phyloP scores from a whole-genome alignment of 2,329 filamentous ascomycete genomes.

The Helotiales sp. region DNA sequence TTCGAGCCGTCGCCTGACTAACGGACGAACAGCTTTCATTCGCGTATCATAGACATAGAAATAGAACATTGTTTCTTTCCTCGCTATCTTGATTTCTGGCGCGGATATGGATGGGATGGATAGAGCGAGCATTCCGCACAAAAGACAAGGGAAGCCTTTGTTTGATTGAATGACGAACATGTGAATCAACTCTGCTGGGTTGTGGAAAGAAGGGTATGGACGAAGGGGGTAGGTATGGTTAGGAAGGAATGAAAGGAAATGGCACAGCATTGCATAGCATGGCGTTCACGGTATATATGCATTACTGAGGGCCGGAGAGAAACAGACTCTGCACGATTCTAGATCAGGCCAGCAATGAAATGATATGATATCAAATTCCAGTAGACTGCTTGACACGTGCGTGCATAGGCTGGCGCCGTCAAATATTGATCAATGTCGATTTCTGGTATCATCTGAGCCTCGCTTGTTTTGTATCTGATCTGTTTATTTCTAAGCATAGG shows the following conservation, averaged over 20 bases:
- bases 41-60: conserved; percentile 37
- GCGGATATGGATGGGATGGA: not conserved
- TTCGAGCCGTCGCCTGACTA: conserved; percentile 1
- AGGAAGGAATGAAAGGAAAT: no score
- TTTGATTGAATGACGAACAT: conserved; percentile 9
- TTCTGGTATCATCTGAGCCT: no score
- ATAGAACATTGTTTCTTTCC: no score
- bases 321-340: not conserved
- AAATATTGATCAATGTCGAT: no score
- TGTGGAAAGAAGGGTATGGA: no score
- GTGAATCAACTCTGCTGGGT: no score
- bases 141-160: not conserved
- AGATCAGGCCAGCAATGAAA: not conserved
- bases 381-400: no score
- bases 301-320: not conserved
- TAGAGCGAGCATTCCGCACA: not conserved
- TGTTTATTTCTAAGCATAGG: not conserved
- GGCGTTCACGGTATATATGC: not conserved
- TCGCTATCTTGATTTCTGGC: no score
- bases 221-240: no score
- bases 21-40: conserved; percentile 38
- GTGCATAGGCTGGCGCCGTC: no score
- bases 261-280: conserved; percentile 5
- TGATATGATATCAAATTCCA: no score
- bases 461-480: not conserved